Evolutionary conservation across 495 filamentous ascomycete genomes (phyloP).

Genomic region (Chaetomium tenue): DNA sequence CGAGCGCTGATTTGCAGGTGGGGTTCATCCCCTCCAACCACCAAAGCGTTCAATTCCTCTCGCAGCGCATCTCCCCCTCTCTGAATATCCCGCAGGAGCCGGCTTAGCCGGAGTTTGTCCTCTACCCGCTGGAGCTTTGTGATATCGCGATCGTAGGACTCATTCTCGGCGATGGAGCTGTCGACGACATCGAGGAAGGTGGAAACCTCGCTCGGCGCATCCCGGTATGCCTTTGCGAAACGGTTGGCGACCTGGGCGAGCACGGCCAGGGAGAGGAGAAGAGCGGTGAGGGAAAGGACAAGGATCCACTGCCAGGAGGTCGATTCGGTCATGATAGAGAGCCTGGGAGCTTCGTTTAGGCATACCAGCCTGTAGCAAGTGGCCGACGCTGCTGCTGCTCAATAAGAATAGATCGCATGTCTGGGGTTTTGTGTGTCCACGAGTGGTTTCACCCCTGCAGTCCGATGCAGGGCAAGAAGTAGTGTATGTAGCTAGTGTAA

Average conservation of each 20-base stretch:
- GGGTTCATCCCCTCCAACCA: slow-evolving; percentile 44
- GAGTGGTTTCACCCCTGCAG: neutral
- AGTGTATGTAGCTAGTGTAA: neutral
- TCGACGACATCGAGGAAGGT: slow-evolving; percentile 53
- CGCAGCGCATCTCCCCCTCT: slow-evolving; percentile 53
- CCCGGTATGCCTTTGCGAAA: slow-evolving; percentile 48
- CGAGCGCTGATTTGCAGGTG: slow-evolving; percentile 47
- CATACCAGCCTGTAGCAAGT: slow-evolving; percentile 11
- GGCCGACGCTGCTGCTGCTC: slow-evolving; percentile 9
- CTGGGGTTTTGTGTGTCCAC: slow-evolving; percentile 8
- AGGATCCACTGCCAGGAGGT: slow-evolving; percentile 46
- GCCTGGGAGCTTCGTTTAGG: slow-evolving; percentile 6
- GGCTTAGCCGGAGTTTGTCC: slow-evolving; percentile 51
- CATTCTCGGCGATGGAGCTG: slow-evolving; percentile 51
- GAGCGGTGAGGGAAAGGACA: slow-evolving; percentile 49
- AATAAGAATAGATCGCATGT: slow-evolving; percentile 11
- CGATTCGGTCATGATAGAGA: slow-evolving; percentile 40
- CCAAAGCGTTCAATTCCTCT: slow-evolving; percentile 48
- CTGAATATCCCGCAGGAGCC: slow-evolving; percentile 55
- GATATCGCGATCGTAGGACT: slow-evolving; percentile 55
- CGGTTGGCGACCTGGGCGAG: slow-evolving; percentile 43
- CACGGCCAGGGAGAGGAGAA: slow-evolving; percentile 46
- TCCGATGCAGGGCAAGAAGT: slow-evolving; percentile 8
- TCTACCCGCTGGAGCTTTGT: slow-evolving; percentile 50
- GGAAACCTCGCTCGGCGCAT: slow-evolving; percentile 49